Base-by-base conservation (phyloP, 345 rosid genomes). In the Luvunga scandens region DNA sequence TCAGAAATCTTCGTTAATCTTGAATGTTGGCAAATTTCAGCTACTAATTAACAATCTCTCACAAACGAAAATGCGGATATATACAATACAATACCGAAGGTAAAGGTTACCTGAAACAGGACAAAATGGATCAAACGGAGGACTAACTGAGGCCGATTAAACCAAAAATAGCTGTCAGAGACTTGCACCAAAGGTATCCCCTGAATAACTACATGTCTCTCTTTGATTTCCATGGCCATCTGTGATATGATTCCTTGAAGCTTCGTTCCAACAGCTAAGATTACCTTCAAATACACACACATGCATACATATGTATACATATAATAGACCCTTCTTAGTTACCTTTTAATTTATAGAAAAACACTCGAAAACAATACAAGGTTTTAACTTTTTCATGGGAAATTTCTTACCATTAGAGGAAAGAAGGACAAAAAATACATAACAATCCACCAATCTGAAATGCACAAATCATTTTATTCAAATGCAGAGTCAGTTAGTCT, bases 101-200 rank as follows among this genome's bases (percentile, higher is more conserved):
- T 19, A 6, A 53, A 53, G 56, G 57, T 42, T 84, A 95, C 98
- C 98, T 90, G 97, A 81, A 96, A 96, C 48, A 96, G 92, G 67
- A 92, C 90, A 81, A 91, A 96, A 77, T 96, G 99, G 81, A 96
- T 92, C 72, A 92, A 86, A 81, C 87, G 87, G 53, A 96, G 97
- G 74, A 94, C 68, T 59, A 96, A 79, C 18, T 83, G 88, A 22
- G 99, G 99, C 88, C 95, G 86, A 69, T 81, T 31, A 64, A 96
- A 89, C 99, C 99, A 96, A 79, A 96, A 96, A 81, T 92, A 90
- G 66, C 84, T 77, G 80, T 96, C 95, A 48, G 97, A 88, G 69
- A 94, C 98, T 84, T 89, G 85, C 31, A 94, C 99, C 33, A 96
- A 93, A 66, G 98, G 99, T 89, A 96, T 91, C 82, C 98, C 99